Base-by-base conservation (phyloP, 2,329 filamentous ascomycete genomes). In the Alternaria triticina region DNA sequence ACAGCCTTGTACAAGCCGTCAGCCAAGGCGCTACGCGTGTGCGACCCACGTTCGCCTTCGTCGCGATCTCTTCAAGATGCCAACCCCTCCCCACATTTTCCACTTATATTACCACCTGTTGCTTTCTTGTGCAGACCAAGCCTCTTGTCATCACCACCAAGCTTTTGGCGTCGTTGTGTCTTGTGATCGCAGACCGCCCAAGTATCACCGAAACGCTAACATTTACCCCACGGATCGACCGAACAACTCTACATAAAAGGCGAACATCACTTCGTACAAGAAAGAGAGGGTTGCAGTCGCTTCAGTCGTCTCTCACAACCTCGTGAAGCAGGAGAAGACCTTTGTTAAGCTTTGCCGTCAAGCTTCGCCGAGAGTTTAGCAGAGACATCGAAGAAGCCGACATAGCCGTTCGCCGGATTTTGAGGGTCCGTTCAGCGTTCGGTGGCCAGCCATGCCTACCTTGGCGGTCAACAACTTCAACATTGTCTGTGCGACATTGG, bases 401-500 rank as follows among this genome's bases (percentile, higher is more conserved):
- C 36, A 55, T 25, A 57, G 40, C 28, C 51, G 46, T 56, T 45
- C 30, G 33, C 22, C 46, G 54, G 40, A 28, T 33, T 40, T 23
- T 23, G 27, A 58, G 49, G 40, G 23, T 49, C 28, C 33, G 36
- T 44, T 46, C n/a, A 27, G 30, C 17, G 56, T 13, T 46, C 33
- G 30, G 43, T 50, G 22, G 43, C 49, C 55, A 51, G 62, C 54
- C 17, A 88, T 91, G 88, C 88, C 88, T 64, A 88, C 84, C 46
- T 83, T 94, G 46, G 85, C 86, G 6, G 73, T 91, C 33, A 89
- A 86, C 67, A 91, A 94, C 78, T 97, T 97, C 85, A 96, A 97
- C 80, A 91, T 96, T 68, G 87, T 94, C 58, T 89, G 92, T 76
- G 90, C 91, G 57, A 87, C 92, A 8, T 81, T 97, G 12, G 94